Evolutionary conservation across 2,329 filamentous ascomycete species (phyloP).

Genomic region (Chalara sp.): DNA sequence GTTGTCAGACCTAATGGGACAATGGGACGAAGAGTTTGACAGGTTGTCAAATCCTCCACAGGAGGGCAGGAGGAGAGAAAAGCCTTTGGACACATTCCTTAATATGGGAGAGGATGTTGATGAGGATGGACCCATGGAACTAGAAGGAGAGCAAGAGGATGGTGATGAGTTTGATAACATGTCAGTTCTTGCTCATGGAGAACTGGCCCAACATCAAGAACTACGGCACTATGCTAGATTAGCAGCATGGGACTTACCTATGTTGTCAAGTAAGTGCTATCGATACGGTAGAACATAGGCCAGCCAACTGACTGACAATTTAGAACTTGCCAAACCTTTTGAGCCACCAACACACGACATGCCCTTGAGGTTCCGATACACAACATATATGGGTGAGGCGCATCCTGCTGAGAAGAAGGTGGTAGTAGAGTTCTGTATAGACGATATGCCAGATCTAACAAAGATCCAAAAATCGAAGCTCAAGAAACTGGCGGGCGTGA

Average conservation of each 20-base stretch:
- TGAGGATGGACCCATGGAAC: slow-evolving; percentile 27
- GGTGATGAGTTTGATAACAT: slow-evolving; percentile 75
- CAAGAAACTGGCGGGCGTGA: slow-evolving; percentile 75
- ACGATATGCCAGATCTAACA: slow-evolving; percentile 62
- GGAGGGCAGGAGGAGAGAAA: slow-evolving; percentile 8
- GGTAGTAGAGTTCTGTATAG: slow-evolving; percentile 78
- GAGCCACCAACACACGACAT: slow-evolving; percentile 58
- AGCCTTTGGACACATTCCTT: slow-evolving; percentile 25
- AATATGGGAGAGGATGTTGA: slow-evolving; percentile 26
- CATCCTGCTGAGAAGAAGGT: slow-evolving; percentile 93
- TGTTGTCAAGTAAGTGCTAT: slow-evolving; percentile 67
- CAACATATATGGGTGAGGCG: slow-evolving; percentile 87
- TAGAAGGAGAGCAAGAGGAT: background rate
- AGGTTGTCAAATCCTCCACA: slow-evolving; percentile 1
- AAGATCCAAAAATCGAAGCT: slow-evolving; percentile 69
- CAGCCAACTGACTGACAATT: slow-evolving; percentile 10
- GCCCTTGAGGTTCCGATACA: slow-evolving; percentile 90
- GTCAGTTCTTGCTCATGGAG: slow-evolving; percentile 72
- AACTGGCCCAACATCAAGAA: slow-evolving; percentile 84
- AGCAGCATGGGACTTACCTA: slow-evolving; percentile 91
- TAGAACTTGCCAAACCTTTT: slow-evolving; percentile 82
- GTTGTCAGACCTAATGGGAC: background rate
- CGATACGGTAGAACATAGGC: background rate
- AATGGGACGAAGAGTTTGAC: background rate
- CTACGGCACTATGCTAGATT: slow-evolving; percentile 81